Percentiles rank a stretch among this genome's conserved stretches.
Evolutionary conservation across 176 grass and related monocot species (phyloP).

Genomic region (Musa itinerans): DNA sequence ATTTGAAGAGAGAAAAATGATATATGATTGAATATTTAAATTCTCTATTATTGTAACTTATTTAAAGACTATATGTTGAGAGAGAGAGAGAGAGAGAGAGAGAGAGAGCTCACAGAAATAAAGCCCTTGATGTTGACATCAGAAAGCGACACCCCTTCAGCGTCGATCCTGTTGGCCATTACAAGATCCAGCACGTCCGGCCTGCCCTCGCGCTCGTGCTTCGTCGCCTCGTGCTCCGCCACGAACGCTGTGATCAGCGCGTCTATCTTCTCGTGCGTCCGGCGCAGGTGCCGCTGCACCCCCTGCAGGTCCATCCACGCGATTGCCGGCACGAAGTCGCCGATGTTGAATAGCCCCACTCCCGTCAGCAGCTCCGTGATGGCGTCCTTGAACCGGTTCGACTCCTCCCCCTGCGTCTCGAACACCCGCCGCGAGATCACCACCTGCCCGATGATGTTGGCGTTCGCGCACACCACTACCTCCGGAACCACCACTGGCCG

Average conservation of each 20-base stretch:
- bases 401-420: constrained; percentile 10
- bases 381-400: constrained; percentile 34
- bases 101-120: constrained; percentile 15
- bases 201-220: not conserved
- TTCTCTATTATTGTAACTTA: too few species aligned
- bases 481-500: not conserved
- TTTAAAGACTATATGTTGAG: not conserved
- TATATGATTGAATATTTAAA: too few species aligned
- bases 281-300: constrained; percentile 3
- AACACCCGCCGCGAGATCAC: not conserved
- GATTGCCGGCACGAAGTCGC: constrained; percentile 24
- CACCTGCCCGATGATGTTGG: constrained; percentile 7
- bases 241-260: constrained; percentile 2
- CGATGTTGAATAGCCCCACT: constrained; percentile 13
- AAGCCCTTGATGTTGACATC: constrained; percentile 29
- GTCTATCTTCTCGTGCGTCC: constrained; percentile 4
- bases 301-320: constrained; percentile 34
- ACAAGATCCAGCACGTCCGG: constrained; percentile 24
- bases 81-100: not conserved
- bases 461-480: not conserved
- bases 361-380: constrained; percentile 28
- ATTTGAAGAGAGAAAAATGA: too few species aligned
- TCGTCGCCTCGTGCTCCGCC: constrained; percentile 17
- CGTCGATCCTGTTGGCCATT: not conserved
- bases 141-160: constrained; percentile 8